These are phyloP conservation scores for Cadophora sp. DNA, from an alignment of 2,329 filamentous ascomycete genomes.

Conservation along the genomic window DNA sequence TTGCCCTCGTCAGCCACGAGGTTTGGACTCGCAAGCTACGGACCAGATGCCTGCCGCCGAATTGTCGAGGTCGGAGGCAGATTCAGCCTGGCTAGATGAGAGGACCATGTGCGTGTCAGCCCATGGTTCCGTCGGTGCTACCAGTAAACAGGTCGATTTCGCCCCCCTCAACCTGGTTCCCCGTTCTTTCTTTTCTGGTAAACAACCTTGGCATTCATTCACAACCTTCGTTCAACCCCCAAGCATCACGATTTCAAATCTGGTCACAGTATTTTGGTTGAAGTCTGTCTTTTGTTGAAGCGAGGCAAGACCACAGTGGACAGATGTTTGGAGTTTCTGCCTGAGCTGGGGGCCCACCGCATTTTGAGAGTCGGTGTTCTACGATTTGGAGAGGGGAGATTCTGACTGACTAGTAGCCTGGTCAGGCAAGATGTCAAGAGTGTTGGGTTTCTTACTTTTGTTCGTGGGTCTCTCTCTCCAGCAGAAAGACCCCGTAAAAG, in stretches of 20 bases:
- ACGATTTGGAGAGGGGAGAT: background rate
- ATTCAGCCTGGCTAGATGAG: constrained; percentile 13
- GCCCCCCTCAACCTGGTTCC: background rate
- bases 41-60: background rate
- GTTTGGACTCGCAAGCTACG: background rate
- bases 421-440: constrained; percentile 22
- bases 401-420: background rate
- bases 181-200: background rate
- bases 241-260: background rate
- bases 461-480: constrained; percentile 39
- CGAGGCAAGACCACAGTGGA: background rate
- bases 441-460: constrained; percentile 28
- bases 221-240: background rate
- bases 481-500: constrained; percentile 57
- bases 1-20: background rate
- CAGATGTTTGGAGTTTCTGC: constrained; percentile 4
- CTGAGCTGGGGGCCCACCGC: constrained; percentile 1
- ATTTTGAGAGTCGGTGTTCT: background rate
- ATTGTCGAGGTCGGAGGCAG: background rate
- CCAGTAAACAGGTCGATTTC: constrained; percentile 10
- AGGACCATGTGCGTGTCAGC: constrained; percentile 16
- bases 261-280: background rate
- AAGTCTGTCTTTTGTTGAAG: background rate
- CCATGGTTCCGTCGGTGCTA: constrained; percentile 14
- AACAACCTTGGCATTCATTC: background rate